These are phyloP conservation scores for Cryptococcus amylolentus DNA, from an alignment of 1,284 basidiomycete genomes.

Conservation along the genomic window DNA sequence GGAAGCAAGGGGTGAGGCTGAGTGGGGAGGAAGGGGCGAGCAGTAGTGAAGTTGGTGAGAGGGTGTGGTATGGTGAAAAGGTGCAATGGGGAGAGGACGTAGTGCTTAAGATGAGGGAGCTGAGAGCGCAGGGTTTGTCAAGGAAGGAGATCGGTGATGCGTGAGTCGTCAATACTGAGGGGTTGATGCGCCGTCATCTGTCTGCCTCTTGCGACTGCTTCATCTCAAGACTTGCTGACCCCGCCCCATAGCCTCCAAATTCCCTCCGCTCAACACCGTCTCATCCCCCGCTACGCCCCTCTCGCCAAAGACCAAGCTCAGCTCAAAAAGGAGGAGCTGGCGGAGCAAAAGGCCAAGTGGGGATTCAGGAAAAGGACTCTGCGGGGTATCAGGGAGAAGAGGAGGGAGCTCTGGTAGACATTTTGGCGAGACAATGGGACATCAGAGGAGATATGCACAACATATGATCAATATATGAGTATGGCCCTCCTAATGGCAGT, in stretches of 20 bases:
- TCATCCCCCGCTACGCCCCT: conserved; percentile 38
- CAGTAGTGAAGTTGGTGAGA: conserved; percentile 11
- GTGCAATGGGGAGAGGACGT: conserved; percentile 25
- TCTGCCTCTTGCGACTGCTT: neutral
- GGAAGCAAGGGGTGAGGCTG: conserved; percentile 22
- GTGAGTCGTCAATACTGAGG: conserved; percentile 23
- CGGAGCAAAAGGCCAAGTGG: conserved; percentile 31
- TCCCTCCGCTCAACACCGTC: conserved; percentile 20
- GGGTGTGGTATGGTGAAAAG: conserved; percentile 10
- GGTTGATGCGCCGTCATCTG: neutral
- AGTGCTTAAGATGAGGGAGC: conserved; percentile 24
- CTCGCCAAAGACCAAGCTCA: conserved; percentile 12
- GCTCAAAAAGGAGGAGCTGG: conserved; percentile 14
- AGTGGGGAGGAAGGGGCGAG: conserved; percentile 34
- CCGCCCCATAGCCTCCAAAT: conserved; percentile 22
- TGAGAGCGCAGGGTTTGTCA: conserved; percentile 30
- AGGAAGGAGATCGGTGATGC: conserved; percentile 33
- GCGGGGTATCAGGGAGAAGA: conserved; percentile 34
- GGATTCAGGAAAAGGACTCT: conserved; percentile 35
- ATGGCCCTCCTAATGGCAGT: too few species aligned
- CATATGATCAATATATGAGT: too few species aligned
- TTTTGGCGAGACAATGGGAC: neutral
- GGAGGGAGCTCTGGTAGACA: conserved; percentile 44
- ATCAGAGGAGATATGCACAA: neutral
- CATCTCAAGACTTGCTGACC: neutral